Evolutionary conservation across 345 rosid genomes (phyloP).

Genomic region (Populus alba): DNA sequence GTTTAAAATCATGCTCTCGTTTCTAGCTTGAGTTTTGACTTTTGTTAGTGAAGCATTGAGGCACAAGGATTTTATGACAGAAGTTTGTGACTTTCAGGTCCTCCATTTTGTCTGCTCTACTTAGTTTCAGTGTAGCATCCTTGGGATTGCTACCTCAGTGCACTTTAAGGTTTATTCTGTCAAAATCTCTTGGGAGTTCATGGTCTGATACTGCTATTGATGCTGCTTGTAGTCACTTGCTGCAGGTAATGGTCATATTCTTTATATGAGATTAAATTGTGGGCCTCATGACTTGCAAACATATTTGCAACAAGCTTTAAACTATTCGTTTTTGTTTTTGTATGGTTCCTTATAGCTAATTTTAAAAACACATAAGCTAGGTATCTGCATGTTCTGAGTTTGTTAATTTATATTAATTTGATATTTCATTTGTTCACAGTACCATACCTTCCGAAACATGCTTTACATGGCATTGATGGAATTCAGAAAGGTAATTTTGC

Average conservation of each 20-base stretch:
- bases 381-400: not conserved
- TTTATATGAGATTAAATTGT: not conserved
- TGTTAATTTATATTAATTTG: not conserved
- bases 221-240: constrained; percentile 65
- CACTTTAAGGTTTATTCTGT: constrained; percentile 41
- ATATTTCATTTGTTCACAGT: constrained; percentile 43
- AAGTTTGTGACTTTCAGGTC: constrained; percentile 56
- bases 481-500: constrained; percentile 56
- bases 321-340: not conserved
- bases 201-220: constrained; percentile 68
- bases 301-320: not conserved
- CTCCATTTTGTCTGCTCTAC: constrained; percentile 39
- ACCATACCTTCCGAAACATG: constrained; percentile 66
- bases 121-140: constrained; percentile 47
- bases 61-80: constrained; percentile 6
- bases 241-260: constrained; percentile 44
- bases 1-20: not conserved
- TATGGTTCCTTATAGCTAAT: not conserved
- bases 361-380: not conserved
- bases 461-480: constrained; percentile 76
- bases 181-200: constrained; percentile 50
- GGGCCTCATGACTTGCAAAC: not conserved
- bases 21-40: not conserved
- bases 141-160: constrained; percentile 57
- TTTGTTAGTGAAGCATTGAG: not conserved